These are phyloP conservation scores for Colletotrichum cereale DNA, from an alignment of 2,329 filamentous ascomycete genomes.

Conservation along the genomic window DNA sequence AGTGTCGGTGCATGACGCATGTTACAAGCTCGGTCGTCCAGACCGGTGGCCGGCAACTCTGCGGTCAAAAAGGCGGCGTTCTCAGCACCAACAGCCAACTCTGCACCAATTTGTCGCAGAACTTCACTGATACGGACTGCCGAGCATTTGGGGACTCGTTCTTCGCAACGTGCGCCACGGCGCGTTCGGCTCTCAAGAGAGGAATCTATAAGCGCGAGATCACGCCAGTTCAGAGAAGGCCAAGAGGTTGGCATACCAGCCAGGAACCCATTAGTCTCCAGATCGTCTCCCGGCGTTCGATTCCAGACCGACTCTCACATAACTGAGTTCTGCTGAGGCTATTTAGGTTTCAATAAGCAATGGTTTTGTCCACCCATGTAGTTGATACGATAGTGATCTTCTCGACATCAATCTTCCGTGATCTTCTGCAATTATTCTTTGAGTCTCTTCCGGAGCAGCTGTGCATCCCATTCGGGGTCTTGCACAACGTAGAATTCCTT, in stretches of 20 bases:
- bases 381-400: not conserved
- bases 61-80: slow-evolving; percentile 25
- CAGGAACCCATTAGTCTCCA: not conserved
- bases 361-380: not conserved
- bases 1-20: slow-evolving; percentile 28
- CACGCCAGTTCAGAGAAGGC: slow-evolving; percentile 23
- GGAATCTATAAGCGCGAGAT: slow-evolving; percentile 37
- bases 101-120: slow-evolving; percentile 25
- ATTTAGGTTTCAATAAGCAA: not conserved
- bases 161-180: slow-evolving; percentile 34
- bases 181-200: slow-evolving; percentile 30
- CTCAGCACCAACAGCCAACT: slow-evolving; percentile 29
- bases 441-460: not conserved
- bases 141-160: slow-evolving; percentile 26
- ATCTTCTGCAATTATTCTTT: not conserved
- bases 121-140: slow-evolving; percentile 34
- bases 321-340: not conserved
- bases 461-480: not conserved
- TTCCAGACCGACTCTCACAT: not conserved
- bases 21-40: slow-evolving; percentile 18
- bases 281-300: not conserved
- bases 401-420: not conserved
- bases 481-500: not conserved
- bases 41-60: slow-evolving; percentile 25
- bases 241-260: not conserved